These are phyloP conservation scores for Candida germanica DNA, from an alignment of 805 yeast species.

Conservation along the genomic window DNA sequence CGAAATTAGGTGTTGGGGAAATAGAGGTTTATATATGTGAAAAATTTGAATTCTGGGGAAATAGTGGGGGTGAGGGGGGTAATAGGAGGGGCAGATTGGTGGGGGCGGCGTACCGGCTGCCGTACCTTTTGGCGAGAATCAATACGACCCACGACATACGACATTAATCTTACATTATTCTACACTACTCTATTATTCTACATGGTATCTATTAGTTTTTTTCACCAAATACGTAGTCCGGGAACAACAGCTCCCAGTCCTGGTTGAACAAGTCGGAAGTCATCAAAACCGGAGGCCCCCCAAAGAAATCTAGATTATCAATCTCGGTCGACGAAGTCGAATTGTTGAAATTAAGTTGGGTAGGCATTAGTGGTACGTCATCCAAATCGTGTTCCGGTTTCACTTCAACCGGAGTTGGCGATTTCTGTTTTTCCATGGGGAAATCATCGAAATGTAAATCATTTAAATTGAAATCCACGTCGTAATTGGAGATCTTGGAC, in stretches of 20 bases:
- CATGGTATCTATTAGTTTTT: constrained; percentile 5
- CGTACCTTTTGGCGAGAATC: no score
- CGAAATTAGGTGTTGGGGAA: no score
- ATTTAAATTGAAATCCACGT: constrained; percentile 10
- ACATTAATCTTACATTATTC: no score
- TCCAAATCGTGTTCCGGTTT: constrained; percentile 2
- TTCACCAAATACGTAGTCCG: constrained; percentile 40
- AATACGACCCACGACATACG: no score
- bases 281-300: constrained; percentile 53
- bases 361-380: constrained; percentile 1
- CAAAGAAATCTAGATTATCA: constrained; percentile 35
- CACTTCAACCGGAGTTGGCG: background rate
- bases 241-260: constrained; percentile 51
- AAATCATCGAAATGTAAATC: constrained; percentile 6
- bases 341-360: constrained; percentile 6
- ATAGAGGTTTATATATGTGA: background rate
- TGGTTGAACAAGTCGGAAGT: constrained; percentile 46
- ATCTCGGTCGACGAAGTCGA: constrained; percentile 4
- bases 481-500: constrained; percentile 23
- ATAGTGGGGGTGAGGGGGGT: constrained; percentile 38
- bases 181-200: background rate
- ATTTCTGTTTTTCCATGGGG: background rate
- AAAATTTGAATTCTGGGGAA: background rate
- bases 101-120: no score
- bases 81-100: no score